These are phyloP conservation scores for Asterionellopsis glacialis DNA, from an alignment of 108 stramenopile species.

Conservation along the genomic window DNA sequence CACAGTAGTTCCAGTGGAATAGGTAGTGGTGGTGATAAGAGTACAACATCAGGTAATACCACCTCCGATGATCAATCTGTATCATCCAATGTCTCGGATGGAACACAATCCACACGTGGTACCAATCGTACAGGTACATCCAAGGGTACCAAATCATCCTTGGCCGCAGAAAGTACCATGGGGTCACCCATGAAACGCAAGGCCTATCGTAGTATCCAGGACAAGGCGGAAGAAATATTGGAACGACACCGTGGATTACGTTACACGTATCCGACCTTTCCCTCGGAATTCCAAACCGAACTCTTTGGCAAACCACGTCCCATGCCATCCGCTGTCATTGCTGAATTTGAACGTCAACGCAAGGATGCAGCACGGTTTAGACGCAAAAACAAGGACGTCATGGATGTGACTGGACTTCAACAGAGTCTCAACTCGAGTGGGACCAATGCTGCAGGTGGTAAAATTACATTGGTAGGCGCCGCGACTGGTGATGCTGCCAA, in stretches of 20 bases:
- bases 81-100: no score
- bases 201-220: slow-evolving; percentile 32
- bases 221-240: slow-evolving; percentile 44
- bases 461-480: not conserved
- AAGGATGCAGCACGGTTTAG: slow-evolving; percentile 80
- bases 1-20: slow-evolving; percentile 38
- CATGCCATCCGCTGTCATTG: slow-evolving; percentile 75
- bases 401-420: slow-evolving; percentile 14
- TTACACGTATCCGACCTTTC: slow-evolving; percentile 67
- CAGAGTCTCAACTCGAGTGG: slow-evolving; percentile 14
- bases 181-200: not conserved
- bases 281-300: slow-evolving; percentile 53
- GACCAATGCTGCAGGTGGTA: not conserved
- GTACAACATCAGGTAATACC: no score
- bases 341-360: slow-evolving; percentile 81
- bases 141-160: no score
- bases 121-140: no score
- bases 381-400: slow-evolving; percentile 18
- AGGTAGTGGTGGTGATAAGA: not conserved
- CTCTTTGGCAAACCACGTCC: slow-evolving; percentile 74
- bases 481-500: slow-evolving; percentile 9
- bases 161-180: no score
- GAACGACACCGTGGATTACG: slow-evolving; percentile 30
- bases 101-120: no score
- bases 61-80: no score